Conservation (phyloP, 352 stramenopile species). For the Globisporangium camurandrum region DNA sequence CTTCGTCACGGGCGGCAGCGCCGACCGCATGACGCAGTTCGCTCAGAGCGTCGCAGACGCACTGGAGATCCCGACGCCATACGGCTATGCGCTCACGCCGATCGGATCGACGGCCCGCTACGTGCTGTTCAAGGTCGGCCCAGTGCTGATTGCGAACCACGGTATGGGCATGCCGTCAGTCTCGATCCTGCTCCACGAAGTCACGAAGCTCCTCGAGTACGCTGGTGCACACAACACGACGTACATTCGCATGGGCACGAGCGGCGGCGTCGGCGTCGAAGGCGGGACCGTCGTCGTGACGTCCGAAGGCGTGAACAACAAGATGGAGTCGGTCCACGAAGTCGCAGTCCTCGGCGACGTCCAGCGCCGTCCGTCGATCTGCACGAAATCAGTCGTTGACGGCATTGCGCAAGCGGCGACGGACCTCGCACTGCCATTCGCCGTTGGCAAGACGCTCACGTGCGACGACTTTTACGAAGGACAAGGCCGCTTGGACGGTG, state of each 20-base stretch:
- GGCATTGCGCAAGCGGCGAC: conserved; percentile 45
- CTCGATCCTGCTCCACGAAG: conserved; percentile 74
- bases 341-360: conserved; percentile 53
- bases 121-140: conserved; percentile 74
- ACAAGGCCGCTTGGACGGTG: conserved; percentile 74
- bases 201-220: conserved; percentile 80
- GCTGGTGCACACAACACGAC: conserved; percentile 39
- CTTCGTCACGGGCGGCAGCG: conserved; percentile 65
- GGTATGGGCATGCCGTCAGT: conserved; percentile 79
- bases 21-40: conserved; percentile 72
- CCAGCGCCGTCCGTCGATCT: conserved; percentile 42
- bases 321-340: conserved; percentile 60
- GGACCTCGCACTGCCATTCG: conserved; percentile 42
- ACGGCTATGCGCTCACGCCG: conserved; percentile 48
- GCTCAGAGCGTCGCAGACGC: conserved; percentile 43
- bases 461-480: conserved; percentile 85
- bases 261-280: conserved; percentile 66
- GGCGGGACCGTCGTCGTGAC: conserved; percentile 76
- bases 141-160: conserved; percentile 73
- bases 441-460: conserved; percentile 73
- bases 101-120: conserved; percentile 72
- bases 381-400: conserved; percentile 40
- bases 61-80: conserved; percentile 49
- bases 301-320: conserved; percentile 77
- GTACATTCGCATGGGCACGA: conserved; percentile 82